A percentile compares a stretch with the other conserved stretches of the same genome.
Conservation (phyloP, 1,139 yeast genomes). For the Geotrichum histeridarum region DNA sequence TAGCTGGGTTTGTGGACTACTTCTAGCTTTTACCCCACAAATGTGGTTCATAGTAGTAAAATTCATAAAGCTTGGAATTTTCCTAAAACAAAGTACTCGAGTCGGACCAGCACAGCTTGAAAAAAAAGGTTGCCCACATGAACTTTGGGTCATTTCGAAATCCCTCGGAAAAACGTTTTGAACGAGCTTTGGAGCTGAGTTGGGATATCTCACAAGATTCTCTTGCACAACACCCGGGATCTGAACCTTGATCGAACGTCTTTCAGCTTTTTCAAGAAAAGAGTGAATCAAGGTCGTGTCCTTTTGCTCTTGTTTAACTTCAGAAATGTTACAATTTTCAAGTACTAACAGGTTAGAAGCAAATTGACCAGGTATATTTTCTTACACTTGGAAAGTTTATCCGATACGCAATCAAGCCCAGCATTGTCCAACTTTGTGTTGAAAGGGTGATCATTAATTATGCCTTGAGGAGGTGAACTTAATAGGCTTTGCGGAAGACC, state of each 20-base stretch:
- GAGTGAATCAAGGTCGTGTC: slow-evolving; percentile 4
- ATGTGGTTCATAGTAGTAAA: slow-evolving; percentile 1
- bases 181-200: not conserved
- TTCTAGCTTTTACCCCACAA: slow-evolving; percentile 12
- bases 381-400: slow-evolving; percentile 9
- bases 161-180: not conserved
- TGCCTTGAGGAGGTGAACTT: slow-evolving; percentile 14
- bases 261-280: slow-evolving; percentile 16
- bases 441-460: not conserved
- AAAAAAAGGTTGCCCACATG: slow-evolving; percentile 12
- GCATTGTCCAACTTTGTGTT: not conserved
- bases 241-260: slow-evolving; percentile 12
- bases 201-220: not conserved
- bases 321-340: not conserved
- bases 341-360: slow-evolving; percentile 4
- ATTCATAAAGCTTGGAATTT: not conserved
- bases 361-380: not conserved
- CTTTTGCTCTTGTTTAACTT: not conserved
- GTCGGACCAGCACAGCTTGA: not conserved
- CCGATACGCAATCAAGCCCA: slow-evolving; percentile 4
- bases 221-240: slow-evolving; percentile 4
- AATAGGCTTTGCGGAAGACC: slow-evolving; percentile 14
- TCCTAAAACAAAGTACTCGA: slow-evolving; percentile 8
- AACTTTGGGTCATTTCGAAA: not conserved
- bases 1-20: not conserved